Conservation (phyloP, 2,329 filamentous ascomycete genomes). For the Fusarium aywerte region DNA sequence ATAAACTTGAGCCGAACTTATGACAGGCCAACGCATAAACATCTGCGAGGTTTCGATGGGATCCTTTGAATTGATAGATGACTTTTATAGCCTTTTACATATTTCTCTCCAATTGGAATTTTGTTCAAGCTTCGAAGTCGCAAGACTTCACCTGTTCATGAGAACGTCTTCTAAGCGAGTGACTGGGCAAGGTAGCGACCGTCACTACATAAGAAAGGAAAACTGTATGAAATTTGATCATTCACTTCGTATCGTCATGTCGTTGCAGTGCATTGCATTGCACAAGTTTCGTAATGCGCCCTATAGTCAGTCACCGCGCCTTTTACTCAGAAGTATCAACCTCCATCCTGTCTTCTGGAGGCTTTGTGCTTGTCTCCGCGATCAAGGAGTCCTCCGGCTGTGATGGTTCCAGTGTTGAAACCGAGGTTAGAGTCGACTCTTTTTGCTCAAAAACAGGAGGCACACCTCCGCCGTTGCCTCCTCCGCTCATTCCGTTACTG, state of each 20-base stretch:
- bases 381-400: slow-evolving; percentile 42
- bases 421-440: slow-evolving; percentile 39
- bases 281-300: slow-evolving; percentile 34
- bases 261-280: slow-evolving; percentile 30
- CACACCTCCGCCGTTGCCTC: slow-evolving; percentile 28
- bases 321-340: slow-evolving; percentile 40
- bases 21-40: neutral
- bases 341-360: slow-evolving; percentile 45
- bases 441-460: slow-evolving; percentile 42
- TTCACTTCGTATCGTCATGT: slow-evolving; percentile 46
- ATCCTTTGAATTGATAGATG: slow-evolving; percentile 16
- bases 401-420: slow-evolving; percentile 36
- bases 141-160: slow-evolving; percentile 27
- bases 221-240: slow-evolving; percentile 42
- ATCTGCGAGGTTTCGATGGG: neutral
- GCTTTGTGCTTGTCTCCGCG: slow-evolving; percentile 43
- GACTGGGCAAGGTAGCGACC: slow-evolving; percentile 37
- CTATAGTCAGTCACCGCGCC: slow-evolving; percentile 23
- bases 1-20: neutral
- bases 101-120: slow-evolving; percentile 10
- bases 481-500: slow-evolving; percentile 43
- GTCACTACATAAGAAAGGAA: slow-evolving; percentile 36
- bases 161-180: slow-evolving; percentile 38
- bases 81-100: slow-evolving; percentile 28
- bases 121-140: slow-evolving; percentile 22